Evolutionary conservation across 139 green algal species (phyloP).

Genomic region (Chlorella sp.): DNA sequence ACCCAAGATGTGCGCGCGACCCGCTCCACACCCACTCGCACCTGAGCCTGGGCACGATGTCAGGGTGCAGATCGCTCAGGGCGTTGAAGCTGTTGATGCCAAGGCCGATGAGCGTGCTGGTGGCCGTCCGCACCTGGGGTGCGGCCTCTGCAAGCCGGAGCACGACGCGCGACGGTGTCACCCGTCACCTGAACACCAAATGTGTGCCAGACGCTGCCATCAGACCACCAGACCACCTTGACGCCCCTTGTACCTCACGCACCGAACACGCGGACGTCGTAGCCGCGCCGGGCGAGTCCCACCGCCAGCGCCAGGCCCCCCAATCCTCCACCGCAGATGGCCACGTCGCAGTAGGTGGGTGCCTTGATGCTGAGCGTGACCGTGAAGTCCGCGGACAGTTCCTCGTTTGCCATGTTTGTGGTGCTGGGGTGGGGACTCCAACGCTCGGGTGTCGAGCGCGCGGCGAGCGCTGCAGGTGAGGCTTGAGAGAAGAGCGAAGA

Average conservation of each 20-base stretch:
- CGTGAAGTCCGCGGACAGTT: no score
- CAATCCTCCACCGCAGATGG: conserved; percentile 35
- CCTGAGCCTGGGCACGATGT: conserved; percentile 14
- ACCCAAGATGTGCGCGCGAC: no score
- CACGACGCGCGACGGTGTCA: no score
- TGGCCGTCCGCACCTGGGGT: conserved; percentile 25
- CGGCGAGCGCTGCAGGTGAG: no score
- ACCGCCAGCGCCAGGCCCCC: conserved; percentile 36
- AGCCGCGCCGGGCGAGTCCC: conserved; percentile 11
- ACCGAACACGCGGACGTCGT: conserved; percentile 18
- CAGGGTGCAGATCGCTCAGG: conserved; percentile 20
- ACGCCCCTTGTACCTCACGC: neutral
- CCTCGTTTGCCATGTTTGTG: no score
- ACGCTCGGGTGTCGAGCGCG: no score
- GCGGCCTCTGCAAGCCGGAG: conserved; percentile 33
- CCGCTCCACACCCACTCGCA: no score
- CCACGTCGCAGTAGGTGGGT: neutral
- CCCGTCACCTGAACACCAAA: no score
- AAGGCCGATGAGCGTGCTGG: conserved; percentile 38
- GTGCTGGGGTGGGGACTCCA: no score
- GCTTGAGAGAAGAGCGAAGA: no score
- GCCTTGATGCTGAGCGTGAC: neutral
- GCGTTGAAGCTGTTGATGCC: conserved; percentile 27
- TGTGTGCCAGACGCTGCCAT: neutral
- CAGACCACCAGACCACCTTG: neutral